Evolutionary conservation across 2,329 filamentous ascomycete species (phyloP).

Genomic region (Colletotrichum sp.): DNA sequence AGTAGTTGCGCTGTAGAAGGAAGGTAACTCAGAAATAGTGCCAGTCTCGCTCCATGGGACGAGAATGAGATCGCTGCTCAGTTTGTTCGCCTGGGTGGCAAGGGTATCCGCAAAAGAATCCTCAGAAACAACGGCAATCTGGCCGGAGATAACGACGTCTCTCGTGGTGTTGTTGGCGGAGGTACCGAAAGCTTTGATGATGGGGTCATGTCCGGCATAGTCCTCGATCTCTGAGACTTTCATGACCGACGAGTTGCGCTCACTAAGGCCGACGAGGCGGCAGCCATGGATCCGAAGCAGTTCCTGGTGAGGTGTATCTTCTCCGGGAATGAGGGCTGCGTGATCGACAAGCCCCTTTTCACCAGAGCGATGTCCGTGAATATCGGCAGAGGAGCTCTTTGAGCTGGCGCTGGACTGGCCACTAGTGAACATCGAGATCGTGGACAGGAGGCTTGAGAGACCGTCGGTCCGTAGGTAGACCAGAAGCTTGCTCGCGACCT

Average conservation of each 20-base stretch:
- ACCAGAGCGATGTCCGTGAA: background rate
- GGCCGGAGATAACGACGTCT: constrained; percentile 76
- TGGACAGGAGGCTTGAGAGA: constrained; percentile 85
- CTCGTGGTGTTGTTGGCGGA: constrained; percentile 50
- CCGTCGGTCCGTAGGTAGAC: constrained; percentile 54
- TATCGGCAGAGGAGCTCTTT: background rate
- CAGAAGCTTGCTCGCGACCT: constrained; percentile 25
- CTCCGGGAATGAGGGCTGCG: background rate
- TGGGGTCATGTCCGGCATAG: constrained; percentile 69
- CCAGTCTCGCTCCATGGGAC: constrained; percentile 83
- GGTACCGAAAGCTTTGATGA: constrained; percentile 81
- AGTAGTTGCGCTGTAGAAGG: constrained; percentile 2
- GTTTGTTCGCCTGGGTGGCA: constrained; percentile 66
- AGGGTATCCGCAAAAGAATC: constrained; percentile 75
- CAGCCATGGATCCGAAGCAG: constrained; percentile 78
- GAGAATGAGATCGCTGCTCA: constrained; percentile 69
- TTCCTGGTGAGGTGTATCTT: constrained; percentile 37
- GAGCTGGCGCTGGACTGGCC: background rate
- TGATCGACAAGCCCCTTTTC: constrained; percentile 12
- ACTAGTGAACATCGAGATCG: constrained; percentile 74
- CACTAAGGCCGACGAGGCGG: constrained; percentile 78
- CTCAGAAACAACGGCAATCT: constrained; percentile 73
- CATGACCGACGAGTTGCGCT: constrained; percentile 87
- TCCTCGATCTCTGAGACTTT: constrained; percentile 77
- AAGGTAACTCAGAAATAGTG: constrained; percentile 54